Evolutionary conservation across 169 alveolate genomes (phyloP), one percentile per base, ranked within the genome.

Genomic region (Plasmodium gaboni): DNA sequence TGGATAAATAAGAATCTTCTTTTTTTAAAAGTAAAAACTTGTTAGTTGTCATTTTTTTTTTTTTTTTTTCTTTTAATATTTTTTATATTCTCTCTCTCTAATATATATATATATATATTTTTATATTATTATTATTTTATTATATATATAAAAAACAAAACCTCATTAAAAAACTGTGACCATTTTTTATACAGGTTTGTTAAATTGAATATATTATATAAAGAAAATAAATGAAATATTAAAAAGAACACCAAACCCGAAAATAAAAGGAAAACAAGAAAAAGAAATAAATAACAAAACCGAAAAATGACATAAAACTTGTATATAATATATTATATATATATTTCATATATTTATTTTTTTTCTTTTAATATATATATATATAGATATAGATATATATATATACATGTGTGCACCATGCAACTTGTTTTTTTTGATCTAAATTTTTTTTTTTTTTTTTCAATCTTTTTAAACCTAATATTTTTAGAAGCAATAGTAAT

Each of bases 1-100:
- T 70, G 48, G 76, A 15, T 13, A 85, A 22, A 32, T 85, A 85
- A n/a, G 87, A 85, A 38, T 85, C 73, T 57, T 85, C 92, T 22
- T 28, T 85, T 85, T 85, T 85, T 24, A 19, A 6, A 46, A 9
- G 44, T 32, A 85, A 70, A 24, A 85, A 85, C 32, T 48, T 57
- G 26, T 85, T 85, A 24, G 85, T 59, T 28, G 92, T n/a, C 85
- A 60, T 68, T 72, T 70, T 85, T 22, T 44, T 60, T 46, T 32
- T 10, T 10, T 48, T 42, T 67, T 53, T 28, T 83, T 68, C n/a
- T 76, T 76, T 64, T 42, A 3, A 17, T 60, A 46, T 13, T 0
- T 9, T 32, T 63, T 32, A 32, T 32, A 32, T 4, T 32, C 42
- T 24, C 28, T 24, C 13, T 38, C 50, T 44, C 19, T 22, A 55